Base-by-base conservation (phyloP, 129 eudicot genomes). In the Lactuca sativa region DNA sequence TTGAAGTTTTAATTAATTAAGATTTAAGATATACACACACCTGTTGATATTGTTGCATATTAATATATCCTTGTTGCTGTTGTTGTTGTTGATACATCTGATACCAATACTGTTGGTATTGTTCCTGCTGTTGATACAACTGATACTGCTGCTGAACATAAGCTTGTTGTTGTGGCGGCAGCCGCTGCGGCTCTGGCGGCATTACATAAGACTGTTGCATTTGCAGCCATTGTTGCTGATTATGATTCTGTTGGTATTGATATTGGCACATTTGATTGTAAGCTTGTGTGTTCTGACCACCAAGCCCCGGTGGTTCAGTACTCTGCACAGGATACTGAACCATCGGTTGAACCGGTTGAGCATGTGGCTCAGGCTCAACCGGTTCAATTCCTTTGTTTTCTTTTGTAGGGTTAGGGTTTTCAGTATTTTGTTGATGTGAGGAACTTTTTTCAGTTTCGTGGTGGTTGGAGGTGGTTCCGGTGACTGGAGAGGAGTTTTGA, bases 261-360 rank as follows among this genome's bases (percentile, higher is more conserved):
- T 81, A 78, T 58, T 86, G 91, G 78, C 75, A 71, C 82, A 84
- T 86, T 60, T 86, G 96, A 73, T 78, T 80, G 69, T 78, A 73
- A 17, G 77, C 56, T 62, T 83, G 83, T 74, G 40, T 75, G 64
- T 76, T 69, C 71, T 79, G 86, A 38, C 14, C 56, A 53, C 62
- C 44, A 7, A 40, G 44, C 56, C 76, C 83, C 43, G 70, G 41
- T 41, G 69, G 84, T 78, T 75, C 93, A 64, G 72, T 74, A 79
- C 71, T 77, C 74, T 69, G 88, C 58, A 66, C 49, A 31, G 80
- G 64, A 67, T 67, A 69, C 72, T 70, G 82, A 32, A 48, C 48
- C 67, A 61, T 60, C 8, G 59, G 78, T 44, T 78, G 53, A 78
- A 36, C 74, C 15, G 74, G 38, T 44, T 78, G 53, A 78, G 36